Percentiles rank a stretch among this genome's conserved stretches.
phyloP scores from a whole-genome alignment of 768 basidiomycete species.

The Hygrophorus pudorinus region DNA sequence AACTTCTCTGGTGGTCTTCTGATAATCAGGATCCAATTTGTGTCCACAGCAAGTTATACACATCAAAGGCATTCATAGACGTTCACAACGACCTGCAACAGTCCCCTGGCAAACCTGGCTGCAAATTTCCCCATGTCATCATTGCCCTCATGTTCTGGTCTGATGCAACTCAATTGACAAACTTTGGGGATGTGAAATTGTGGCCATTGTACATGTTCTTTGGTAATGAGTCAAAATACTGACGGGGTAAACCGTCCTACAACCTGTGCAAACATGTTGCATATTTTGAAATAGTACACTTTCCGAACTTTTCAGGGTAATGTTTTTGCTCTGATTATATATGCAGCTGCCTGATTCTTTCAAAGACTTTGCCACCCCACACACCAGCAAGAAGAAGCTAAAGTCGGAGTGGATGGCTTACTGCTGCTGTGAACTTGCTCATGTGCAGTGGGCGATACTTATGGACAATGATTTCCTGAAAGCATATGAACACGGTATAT shows the following conservation, averaged over 20 bases:
- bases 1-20: slow-evolving; percentile 2
- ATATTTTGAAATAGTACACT: slow-evolving; percentile 27
- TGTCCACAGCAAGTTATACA: slow-evolving; percentile 9
- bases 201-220: slow-evolving; percentile 36
- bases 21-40: neutral
- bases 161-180: slow-evolving; percentile 21
- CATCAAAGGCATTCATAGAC: slow-evolving; percentile 7
- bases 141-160: slow-evolving; percentile 20
- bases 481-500: slow-evolving; percentile 4
- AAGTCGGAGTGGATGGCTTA: slow-evolving; percentile 2
- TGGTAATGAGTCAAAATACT: slow-evolving; percentile 33
- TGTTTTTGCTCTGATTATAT: neutral
- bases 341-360: slow-evolving; percentile 3
- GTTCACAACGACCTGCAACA: slow-evolving; percentile 13
- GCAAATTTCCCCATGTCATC: slow-evolving; percentile 14
- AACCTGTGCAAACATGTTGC: slow-evolving; percentile 23
- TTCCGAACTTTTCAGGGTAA: neutral
- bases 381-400: neutral
- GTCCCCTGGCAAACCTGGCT: slow-evolving; percentile 8
- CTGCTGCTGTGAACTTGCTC: slow-evolving; percentile 4
- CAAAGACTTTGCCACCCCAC: neutral
- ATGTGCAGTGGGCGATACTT: slow-evolving; percentile 1
- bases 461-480: slow-evolving; percentile 2
- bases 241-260: slow-evolving; percentile 16
- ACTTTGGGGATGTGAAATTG: slow-evolving; percentile 24